Base-by-base conservation (phyloP, 331 rosid species). In the Dryas integrifolia region DNA sequence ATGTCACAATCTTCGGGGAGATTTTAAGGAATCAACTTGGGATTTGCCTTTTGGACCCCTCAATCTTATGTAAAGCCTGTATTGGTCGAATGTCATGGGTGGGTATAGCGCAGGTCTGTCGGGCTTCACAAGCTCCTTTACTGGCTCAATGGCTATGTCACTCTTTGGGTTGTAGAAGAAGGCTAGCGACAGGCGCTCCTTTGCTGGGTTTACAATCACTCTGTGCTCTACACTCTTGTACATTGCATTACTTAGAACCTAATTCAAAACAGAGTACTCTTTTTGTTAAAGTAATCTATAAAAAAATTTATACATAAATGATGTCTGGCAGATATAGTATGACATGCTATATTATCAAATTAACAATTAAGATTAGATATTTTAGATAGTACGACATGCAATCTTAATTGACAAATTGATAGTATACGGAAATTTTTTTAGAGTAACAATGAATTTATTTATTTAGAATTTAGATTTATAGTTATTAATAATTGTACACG, bases 161-260 rank as follows among this genome's bases (percentile, higher is more conserved):
- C 90, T 79, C 61, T 83, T 83, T 0, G 90, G 90, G 65, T 86
- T 86, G 85, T 86, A 86, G 52, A 86, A 86, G 82, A 86, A 86
- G 41, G 90, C 90, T 8, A 86, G 63, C 0, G 90, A 86, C 1
- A 86, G 65, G 16, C 90, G 69, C 60, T 86, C 90, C 40, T 74
- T 57, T 2, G 51, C 67, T 3, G 88, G 80, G 55, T 86, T 86
- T 9, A 86, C 90, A 2, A 81, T 69, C 75, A 83, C 90, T 79
- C 90, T 78, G 26, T 86, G 90, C 67, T 86, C 90, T 7, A 86
- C 84, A 58, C 90, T 86, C 67, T 63, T 86, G 75, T 86, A 86
- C 2, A 66, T 70, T 77, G 88, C 81, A 43, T 86, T 86, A 57
- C 88, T 86, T 52, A 86, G 21, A 38, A 86, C 88, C 90, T 86